Base-by-base conservation (phyloP, 2,329 filamentous ascomycete genomes). In the Emergomyces pasteurianus region DNA sequence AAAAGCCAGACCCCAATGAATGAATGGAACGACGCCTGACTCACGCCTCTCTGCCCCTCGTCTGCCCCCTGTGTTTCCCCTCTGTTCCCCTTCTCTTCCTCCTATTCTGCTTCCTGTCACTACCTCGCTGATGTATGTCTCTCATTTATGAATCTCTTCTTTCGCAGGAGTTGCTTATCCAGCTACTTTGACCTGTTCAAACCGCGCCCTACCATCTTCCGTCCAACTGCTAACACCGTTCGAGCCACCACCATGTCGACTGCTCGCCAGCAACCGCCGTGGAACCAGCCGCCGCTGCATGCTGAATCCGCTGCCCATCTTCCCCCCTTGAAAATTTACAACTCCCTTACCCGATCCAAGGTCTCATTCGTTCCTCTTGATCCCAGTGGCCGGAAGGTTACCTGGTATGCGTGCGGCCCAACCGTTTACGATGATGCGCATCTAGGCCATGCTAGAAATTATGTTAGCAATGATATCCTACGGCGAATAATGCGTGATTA, bases 371-470 rank as follows among this genome's bases (percentile, higher is more conserved):
- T 86, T 50, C 89, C 90, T 16, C 81, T 89, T 55, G 85, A 92
- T 70, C 78, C 81, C 9, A 82, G 84, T 31, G 82, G 81, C 40
- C 82, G 79, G 68, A 86, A 87, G 70, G 83, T 95, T 34, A 85
- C 84, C 5, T 95, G 90, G 90, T 95, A 95, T 74, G 88, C 87
- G 66, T 96, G 91, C 77, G 91, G 91, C 21, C 90, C 90, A 61
- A 96, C 90, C 1, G 87, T 88, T 49, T 90, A 90, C 72, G 89
- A 92, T 72, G 87, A 91, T 75, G 83, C 86, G 64, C 89, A 92
- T 78, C 75, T 92, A 63, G 87, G 90, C 36, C 90, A 95, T 74
- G 90, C 89, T 36, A 81, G 90, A 67, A 95, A 95, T 77, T 95
- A 95, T 82, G 89, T 95, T 64, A 89, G 87, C 57, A 92, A 89